Percentiles rank a stretch among this genome's conserved stretches.
These are phyloP conservation scores for Gentiana straminea DNA, from an alignment of 257 asterid genomes.

Conservation along the genomic window DNA sequence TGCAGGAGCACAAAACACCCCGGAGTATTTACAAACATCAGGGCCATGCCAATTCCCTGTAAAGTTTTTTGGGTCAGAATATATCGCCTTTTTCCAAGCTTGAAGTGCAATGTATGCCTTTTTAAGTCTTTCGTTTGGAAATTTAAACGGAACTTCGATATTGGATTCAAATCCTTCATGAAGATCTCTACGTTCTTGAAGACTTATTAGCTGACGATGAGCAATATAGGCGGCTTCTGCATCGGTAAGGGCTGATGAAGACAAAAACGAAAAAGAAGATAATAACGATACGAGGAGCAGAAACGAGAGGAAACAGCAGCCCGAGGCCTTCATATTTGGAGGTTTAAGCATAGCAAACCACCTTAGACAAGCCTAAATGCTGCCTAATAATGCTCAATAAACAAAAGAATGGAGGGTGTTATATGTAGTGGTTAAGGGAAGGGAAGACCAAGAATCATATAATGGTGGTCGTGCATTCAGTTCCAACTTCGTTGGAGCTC, in stretches of 20 bases:
- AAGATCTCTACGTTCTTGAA: slow-evolving; percentile 7
- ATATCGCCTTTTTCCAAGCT: slow-evolving; percentile 56
- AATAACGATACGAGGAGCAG: slow-evolving; percentile 6
- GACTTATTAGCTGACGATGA: slow-evolving; percentile 17
- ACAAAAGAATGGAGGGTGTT: slow-evolving; percentile 13
- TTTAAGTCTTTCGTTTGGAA: slow-evolving; percentile 34
- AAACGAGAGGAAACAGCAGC: slow-evolving; percentile 30
- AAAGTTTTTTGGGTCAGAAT: slow-evolving; percentile 60
- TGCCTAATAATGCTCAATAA: slow-evolving; percentile 20
- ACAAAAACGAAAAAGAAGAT: slow-evolving; percentile 13
- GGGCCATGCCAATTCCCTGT: slow-evolving; percentile 63
- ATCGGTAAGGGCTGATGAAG: slow-evolving; percentile 15
- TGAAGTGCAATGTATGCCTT: slow-evolving; percentile 53
- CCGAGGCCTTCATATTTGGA: slow-evolving; percentile 33
- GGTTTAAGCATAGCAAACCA: slow-evolving; percentile 33
- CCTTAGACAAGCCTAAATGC: slow-evolving; percentile 45
- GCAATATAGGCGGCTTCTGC: slow-evolving; percentile 14
- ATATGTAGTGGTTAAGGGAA: slow-evolving; percentile 15
- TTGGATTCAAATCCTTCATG: slow-evolving; percentile 3
- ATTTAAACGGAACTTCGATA: not conserved
- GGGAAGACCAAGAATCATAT: slow-evolving; percentile 15
- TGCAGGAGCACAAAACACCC: slow-evolving; percentile 50
- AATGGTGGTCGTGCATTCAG: slow-evolving; percentile 8
- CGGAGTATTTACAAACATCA: slow-evolving; percentile 55
- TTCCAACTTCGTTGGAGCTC: slow-evolving; percentile 18